Evolutionary conservation across 495 filamentous ascomycete species (phyloP).

Genomic region (Collariella sp.): DNA sequence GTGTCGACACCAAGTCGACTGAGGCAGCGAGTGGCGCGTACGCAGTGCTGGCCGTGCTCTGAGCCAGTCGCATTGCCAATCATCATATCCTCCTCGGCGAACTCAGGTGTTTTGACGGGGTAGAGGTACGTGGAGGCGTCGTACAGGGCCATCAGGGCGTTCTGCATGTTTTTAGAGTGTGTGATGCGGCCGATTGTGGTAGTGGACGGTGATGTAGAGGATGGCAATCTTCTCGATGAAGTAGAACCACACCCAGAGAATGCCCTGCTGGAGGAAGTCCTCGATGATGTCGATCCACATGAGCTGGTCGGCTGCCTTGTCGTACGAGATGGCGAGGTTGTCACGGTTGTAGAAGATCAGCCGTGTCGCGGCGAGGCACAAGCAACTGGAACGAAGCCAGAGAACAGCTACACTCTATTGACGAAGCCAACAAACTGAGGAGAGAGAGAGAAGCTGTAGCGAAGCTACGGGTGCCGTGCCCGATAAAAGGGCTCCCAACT

Average conservation of each 20-base stretch:
- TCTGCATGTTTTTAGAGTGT: conserved; percentile 60
- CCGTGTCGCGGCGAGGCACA: no score
- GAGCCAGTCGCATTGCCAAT: conserved; percentile 24
- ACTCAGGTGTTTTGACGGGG: conserved; percentile 20
- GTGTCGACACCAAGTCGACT: conserved; percentile 20
- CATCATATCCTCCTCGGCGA: conserved; percentile 21
- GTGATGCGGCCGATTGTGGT: conserved; percentile 65
- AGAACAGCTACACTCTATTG: no score
- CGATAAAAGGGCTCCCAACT: no score
- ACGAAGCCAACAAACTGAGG: no score
- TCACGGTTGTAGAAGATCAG: conserved; percentile 6
- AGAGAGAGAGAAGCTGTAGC: no score
- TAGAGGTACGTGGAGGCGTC: conserved; percentile 51
- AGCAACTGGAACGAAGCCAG: no score
- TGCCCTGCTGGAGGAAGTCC: conserved; percentile 20
- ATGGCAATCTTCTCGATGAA: conserved; percentile 62
- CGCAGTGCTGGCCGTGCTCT: conserved; percentile 17
- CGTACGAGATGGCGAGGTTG: conserved; percentile 4
- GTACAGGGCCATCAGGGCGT: conserved; percentile 59
- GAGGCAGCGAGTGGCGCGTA: conserved; percentile 19
- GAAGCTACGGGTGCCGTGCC: no score
- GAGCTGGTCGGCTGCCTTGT: background rate
- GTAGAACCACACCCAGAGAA: conserved; percentile 40
- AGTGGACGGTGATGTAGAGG: conserved; percentile 74
- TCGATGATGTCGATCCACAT: conserved; percentile 13